Evolutionary conservation across 2,329 filamentous ascomycete species (phyloP).

Genomic region (Phoma sp.): DNA sequence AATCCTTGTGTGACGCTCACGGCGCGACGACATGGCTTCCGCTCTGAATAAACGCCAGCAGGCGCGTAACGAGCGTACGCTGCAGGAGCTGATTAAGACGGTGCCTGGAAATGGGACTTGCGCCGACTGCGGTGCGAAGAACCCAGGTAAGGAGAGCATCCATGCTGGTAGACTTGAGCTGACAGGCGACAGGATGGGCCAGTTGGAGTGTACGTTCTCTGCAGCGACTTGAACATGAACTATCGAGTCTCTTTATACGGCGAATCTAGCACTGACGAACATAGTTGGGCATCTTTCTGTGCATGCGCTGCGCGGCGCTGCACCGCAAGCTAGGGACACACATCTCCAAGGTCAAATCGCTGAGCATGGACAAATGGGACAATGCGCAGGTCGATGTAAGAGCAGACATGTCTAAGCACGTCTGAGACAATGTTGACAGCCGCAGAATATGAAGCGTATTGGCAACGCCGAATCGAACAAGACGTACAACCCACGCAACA

Average conservation of each 20-base stretch:
- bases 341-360: conserved; percentile 96
- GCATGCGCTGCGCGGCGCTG: conserved; percentile 94
- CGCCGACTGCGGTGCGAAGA: conserved; percentile 89
- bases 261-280: conserved; percentile 23
- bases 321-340: conserved; percentile 98
- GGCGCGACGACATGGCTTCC: conserved; percentile 65
- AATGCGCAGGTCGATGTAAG: conserved; percentile 94
- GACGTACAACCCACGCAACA: conserved; percentile 85
- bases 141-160: conserved; percentile 74
- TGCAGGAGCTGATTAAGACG: conserved; percentile 87
- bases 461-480: conserved; percentile 89
- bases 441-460: conserved; percentile 89
- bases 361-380: conserved; percentile 98
- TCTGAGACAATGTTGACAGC: conserved; percentile 19
- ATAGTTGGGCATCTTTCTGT: conserved; percentile 92
- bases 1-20: conserved; percentile 14
- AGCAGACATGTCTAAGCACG: background rate
- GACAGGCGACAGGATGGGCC: conserved; percentile 76
- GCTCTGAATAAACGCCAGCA: conserved; percentile 94
- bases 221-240: conserved; percentile 12
- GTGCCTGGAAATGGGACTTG: conserved; percentile 91
- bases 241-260: background rate
- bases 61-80: conserved; percentile 90
- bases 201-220: conserved; percentile 83
- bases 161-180: conserved; percentile 27